Base-by-base conservation (phyloP, 306 rosid species). In the Castanospermum australe region DNA sequence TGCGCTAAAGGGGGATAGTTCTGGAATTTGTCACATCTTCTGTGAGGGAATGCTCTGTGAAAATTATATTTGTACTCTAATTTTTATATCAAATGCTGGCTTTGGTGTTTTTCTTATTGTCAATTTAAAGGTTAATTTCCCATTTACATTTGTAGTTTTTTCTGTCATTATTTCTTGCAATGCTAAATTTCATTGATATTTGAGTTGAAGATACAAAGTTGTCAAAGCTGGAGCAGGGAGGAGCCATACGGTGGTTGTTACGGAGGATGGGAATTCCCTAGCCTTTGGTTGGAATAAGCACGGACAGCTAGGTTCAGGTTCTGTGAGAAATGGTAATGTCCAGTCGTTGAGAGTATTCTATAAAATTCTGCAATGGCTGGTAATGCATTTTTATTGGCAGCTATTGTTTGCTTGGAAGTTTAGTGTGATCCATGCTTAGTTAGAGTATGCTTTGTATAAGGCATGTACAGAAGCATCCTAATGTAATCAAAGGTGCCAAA, bases 241-340 rank as follows among this genome's bases (percentile, higher is more conserved):
- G 88, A 91, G 68, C 81, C 99, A 95, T 82, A 85, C 96, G 0
- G 96, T 93, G n/a, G 97, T 91, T 67, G 87, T 89, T 44, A 91
- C 98, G 0, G 96, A 89, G 8, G 98, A 95, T 70, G 97, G 97
- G 9, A 86, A 83, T 41, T 93, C 99, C 59, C 85, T 95, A 11
- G 84, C 98, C n/a, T 95, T 95, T 76, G 99, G 99, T 39, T 93
- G 98, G 98, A 95, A 95, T 85, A 95, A 95, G 81, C 99, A 95
- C 25, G 99, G 99, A 51, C 99, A 95, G 81, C 87, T 95, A 73
- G 99, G 98, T 78, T 85, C 96, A 0, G 99, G 98, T 65, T 90
- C 98, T 22, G 82, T 7, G 0, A 88, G 56, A 85, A 91, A 87
- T 92, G 98, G 99, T 95, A 82, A 82, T 75, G 86, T 77, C 63